Base-by-base conservation (phyloP, 352 stramenopile genomes). In the Phytopythium montanum region DNA sequence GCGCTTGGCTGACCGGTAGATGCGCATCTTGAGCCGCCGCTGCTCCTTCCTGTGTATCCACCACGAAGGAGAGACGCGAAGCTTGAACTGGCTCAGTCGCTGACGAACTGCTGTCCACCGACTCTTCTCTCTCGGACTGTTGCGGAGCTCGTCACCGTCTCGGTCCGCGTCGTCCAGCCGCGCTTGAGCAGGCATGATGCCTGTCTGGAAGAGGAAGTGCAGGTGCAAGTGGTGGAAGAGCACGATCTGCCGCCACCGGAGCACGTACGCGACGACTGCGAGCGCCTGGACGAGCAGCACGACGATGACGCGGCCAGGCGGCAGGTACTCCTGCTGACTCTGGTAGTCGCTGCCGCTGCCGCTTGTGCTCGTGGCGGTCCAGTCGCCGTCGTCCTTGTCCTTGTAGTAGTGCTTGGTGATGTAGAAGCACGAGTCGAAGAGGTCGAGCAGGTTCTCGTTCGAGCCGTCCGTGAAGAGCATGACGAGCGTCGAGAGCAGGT, bases 181-280 rank as follows among this genome's bases (percentile, higher is more conserved):
- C 18, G 77, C 81, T 7, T 75, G 68, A 1, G 79, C 79, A 5
- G 79, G 79, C 0, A 86, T 59, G 56, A 74, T 86, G 31, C 81
- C 81, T 6, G 76, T 68, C 59, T 94, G 85, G 48, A 79, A 91
- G 19, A 92, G 66, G 52, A 91, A 85, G 36, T 92, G 81, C 49
- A 90, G 80, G 56, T 91, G 85, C 64, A 94, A 64, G 38, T 76
- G 70, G 41, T 94, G 83, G 58, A 94, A 94, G 28, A 94, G 66
- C 23, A 87, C 66, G 57, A 94, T 90, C 58, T 94, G 85, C 34
- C 85, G 75, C 81, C 81, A 94, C 1, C 85, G 75, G 21, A 91
- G 66, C 19, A 76, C 52, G 54, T 90, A 94, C 4, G 76, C 71
- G 23, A 80, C 51, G 13, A 88, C 56, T 3, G 76, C 78, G n/a